Evolutionary conservation across 2,329 filamentous ascomycete species (phyloP).

Genomic region (Allantophomopsis cytisporea): DNA sequence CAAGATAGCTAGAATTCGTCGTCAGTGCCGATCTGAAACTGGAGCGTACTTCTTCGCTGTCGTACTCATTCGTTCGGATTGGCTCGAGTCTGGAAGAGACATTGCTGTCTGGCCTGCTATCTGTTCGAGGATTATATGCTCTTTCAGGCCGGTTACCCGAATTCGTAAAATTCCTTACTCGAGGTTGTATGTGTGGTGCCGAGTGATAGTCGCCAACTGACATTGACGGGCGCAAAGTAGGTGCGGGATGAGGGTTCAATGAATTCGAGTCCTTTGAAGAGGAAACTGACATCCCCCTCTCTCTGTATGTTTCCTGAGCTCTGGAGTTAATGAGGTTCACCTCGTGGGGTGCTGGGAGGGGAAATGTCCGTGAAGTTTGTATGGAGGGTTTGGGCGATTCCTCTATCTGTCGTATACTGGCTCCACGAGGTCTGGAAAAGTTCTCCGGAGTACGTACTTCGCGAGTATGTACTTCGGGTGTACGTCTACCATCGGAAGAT

Average conservation of each 20-base stretch:
- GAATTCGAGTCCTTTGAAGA: constrained; percentile 12
- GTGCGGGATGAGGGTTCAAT: constrained; percentile 3
- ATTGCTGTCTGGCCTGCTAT: constrained; percentile 12
- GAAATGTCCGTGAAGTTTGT: constrained; percentile 9
- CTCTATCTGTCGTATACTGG: constrained; percentile 12
- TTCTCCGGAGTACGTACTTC: constrained; percentile 9
- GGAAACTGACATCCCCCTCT: constrained; percentile 3
- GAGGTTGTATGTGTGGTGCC: constrained; percentile 13
- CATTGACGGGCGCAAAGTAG: constrained; percentile 13
- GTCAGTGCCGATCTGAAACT: constrained; percentile 49
- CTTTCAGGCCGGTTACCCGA: constrained; percentile 8
- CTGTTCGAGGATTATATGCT: constrained; percentile 1
- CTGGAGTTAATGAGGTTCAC: constrained; percentile 5
- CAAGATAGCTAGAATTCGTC: constrained; percentile 35
- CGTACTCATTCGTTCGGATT: constrained; percentile 9
- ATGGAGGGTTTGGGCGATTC: constrained; percentile 13
- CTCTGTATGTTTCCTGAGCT: background rate
- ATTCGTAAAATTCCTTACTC: constrained; percentile 15
- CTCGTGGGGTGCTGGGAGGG: constrained; percentile 9
- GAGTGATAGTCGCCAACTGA: constrained; percentile 19
- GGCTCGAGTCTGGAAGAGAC: constrained; percentile 14
- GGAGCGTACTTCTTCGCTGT: constrained; percentile 30
- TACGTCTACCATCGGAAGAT: constrained; percentile 10
- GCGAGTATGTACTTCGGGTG: constrained; percentile 7
- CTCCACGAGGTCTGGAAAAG: constrained; percentile 15